These are phyloP conservation scores for Potentilla sterilis DNA, from an alignment of 306 rosid genomes.

Conservation along the genomic window DNA sequence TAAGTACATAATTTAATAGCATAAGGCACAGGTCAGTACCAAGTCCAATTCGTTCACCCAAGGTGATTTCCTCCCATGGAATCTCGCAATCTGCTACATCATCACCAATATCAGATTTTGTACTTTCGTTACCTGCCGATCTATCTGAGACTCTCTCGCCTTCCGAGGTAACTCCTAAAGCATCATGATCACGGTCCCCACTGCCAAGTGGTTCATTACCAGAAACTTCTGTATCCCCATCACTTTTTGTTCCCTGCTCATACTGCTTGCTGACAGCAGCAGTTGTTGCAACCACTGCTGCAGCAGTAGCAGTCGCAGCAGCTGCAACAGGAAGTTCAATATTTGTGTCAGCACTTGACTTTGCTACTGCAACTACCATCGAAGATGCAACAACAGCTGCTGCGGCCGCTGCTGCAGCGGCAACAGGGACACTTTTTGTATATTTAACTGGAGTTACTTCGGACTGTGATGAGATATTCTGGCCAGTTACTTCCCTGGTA, in stretches of 20 bases:
- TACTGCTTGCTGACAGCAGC: constrained; percentile 82
- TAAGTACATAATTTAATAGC: constrained; percentile 29
- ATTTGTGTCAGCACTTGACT: constrained; percentile 58
- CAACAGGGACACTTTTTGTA: constrained; percentile 74
- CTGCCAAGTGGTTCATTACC: constrained; percentile 55
- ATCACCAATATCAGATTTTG: constrained; percentile 71
- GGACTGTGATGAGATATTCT: constrained; percentile 36
- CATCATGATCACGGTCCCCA: constrained; percentile 51
- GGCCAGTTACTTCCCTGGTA: constrained; percentile 47
- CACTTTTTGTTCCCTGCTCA: constrained; percentile 66
- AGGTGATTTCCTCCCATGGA: constrained; percentile 81
- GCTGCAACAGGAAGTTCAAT: constrained; percentile 86
- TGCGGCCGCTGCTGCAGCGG: constrained; percentile 86
- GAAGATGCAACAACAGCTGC: constrained; percentile 96
- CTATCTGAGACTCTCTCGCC: constrained; percentile 72
- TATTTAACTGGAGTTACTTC: constrained; percentile 58
- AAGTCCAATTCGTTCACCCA: constrained; percentile 97
- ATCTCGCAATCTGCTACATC: constrained; percentile 92
- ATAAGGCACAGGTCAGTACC: constrained; percentile 59
- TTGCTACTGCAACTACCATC: constrained; percentile 82
- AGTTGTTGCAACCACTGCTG: constrained; percentile 94
- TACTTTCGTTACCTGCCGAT: constrained; percentile 66
- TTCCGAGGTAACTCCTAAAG: constrained; percentile 48
- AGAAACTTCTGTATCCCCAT: constrained; percentile 53
- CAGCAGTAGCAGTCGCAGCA: constrained; percentile 96